Evolutionary conservation across 2,329 filamentous ascomycete genomes (phyloP), one percentile per base, ranked within the genome.

Genomic region (Diaporthe sp.): DNA sequence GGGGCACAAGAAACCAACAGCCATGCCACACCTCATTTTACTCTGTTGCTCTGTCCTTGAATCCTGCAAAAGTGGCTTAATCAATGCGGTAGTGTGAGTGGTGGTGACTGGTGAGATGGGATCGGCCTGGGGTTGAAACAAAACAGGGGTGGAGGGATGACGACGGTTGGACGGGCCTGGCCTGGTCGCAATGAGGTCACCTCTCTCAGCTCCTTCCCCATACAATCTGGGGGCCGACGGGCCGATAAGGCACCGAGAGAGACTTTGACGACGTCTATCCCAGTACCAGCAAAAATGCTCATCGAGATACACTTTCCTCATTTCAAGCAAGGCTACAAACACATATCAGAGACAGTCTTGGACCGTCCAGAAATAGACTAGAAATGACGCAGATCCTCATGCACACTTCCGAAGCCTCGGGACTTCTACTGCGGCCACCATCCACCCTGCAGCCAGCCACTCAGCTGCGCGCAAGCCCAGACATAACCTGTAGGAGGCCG

Each of bases 71-170:
- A 40, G 47, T 68, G 64, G 45, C 45, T 52, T 52, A 50, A 52
- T 52, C 38, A 50, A 52, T 47, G 17, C 40, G 33, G 45, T 35
- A 28, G 33, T 19, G 64, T 67, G 61, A 17, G 7, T 28, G 8
- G 58, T 61, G n/a, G 38, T 45, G 38, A 64, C 17, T 30, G 61
- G 42, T 67, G 64, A 67, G 64, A 67, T 67, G 64, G 64, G 64
- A 67, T 67, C 45, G 64, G 64, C 64, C 64, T 67, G 64, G 61
- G 64, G 30, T 68, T 68, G 64, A 68, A 68, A 68, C 64, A 33
- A 40, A 68, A 68, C 64, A 68, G 64, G 64, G 64, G 33, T 68
- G 64, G 64, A 25, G 45, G 45, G 45, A 67, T 67, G 45, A 52
- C 33, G 64, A 68, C 33, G 35, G 58, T 28, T 61, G 58, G n/a